A percentile compares a stretch with the other conserved stretches of the same genome.
These are phyloP conservation scores for Aspergillus bombycis DNA, from an alignment of 2,329 filamentous ascomycete species.

Conservation along the genomic window DNA sequence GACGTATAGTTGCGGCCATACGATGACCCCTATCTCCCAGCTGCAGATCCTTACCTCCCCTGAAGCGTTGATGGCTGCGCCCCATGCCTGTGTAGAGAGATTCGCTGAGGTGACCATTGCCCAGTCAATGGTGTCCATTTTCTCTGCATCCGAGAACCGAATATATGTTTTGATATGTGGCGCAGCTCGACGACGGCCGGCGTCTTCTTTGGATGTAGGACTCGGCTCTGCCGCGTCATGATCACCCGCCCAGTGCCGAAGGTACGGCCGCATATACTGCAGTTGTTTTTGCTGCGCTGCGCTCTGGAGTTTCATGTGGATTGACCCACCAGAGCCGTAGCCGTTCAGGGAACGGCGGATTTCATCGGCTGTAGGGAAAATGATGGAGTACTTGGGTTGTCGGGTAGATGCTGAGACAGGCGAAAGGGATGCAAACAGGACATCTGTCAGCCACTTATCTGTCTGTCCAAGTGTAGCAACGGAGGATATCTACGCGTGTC, in stretches of 20 bases:
- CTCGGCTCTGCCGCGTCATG: not conserved
- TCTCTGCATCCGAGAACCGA: slow-evolving; percentile 54
- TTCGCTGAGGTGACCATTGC: slow-evolving; percentile 90
- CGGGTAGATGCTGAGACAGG: slow-evolving; percentile 11
- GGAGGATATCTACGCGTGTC: slow-evolving; percentile 69
- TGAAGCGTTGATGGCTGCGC: slow-evolving; percentile 60
- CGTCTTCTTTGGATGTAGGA: slow-evolving; percentile 42
- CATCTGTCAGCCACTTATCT: slow-evolving; percentile 72
- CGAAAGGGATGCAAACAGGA: slow-evolving; percentile 57
- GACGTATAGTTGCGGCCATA: slow-evolving; percentile 69
- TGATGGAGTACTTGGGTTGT: slow-evolving; percentile 65
- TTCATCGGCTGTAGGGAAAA: slow-evolving; percentile 81
- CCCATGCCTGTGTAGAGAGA: slow-evolving; percentile 87
- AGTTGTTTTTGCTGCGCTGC: slow-evolving; percentile 73
- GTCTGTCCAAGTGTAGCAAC: slow-evolving; percentile 75
- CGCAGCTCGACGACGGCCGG: slow-evolving; percentile 69
- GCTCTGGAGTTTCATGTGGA: slow-evolving; percentile 78
- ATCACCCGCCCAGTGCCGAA: slow-evolving; percentile 77
- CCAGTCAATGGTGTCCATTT: slow-evolving; percentile 69
- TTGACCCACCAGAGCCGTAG: slow-evolving; percentile 75
- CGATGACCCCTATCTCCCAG: slow-evolving; percentile 80
- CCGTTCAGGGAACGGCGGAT: slow-evolving; percentile 77
- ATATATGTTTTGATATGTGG: slow-evolving; percentile 92
- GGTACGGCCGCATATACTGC: slow-evolving; percentile 67
- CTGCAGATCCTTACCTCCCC: slow-evolving; percentile 73